These are phyloP conservation scores for Dictyostelium intermedium DNA, from an alignment of 78 protist species.

Conservation along the genomic window DNA sequence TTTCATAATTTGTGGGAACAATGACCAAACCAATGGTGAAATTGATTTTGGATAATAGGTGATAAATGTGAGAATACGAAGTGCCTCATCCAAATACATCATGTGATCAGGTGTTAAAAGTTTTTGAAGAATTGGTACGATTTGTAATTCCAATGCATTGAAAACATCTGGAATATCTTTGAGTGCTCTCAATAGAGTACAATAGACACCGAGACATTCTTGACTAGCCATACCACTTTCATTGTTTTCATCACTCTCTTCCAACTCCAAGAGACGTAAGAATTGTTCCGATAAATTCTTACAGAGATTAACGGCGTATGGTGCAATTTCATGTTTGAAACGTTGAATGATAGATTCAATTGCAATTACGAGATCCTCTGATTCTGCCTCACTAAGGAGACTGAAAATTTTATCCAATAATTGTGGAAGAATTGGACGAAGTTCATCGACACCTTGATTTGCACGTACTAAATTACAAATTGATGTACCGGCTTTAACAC, in stretches of 20 bases:
- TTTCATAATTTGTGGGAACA: slow-evolving; percentile 57
- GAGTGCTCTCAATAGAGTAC: slow-evolving; percentile 30
- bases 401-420: slow-evolving; percentile 73
- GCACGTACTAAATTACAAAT: slow-evolving; percentile 64
- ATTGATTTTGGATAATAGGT: slow-evolving; percentile 74
- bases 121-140: slow-evolving; percentile 16
- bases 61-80: slow-evolving; percentile 48
- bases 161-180: slow-evolving; percentile 48
- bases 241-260: background rate
- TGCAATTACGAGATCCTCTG: slow-evolving; percentile 79
- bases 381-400: slow-evolving; percentile 78
- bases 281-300: slow-evolving; percentile 11
- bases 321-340: slow-evolving; percentile 79
- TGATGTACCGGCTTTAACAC: slow-evolving; percentile 75
- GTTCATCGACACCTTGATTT: slow-evolving; percentile 34
- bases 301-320: slow-evolving; percentile 41
- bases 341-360: slow-evolving; percentile 63
- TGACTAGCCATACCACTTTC: slow-evolving; percentile 12
- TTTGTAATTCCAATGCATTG: slow-evolving; percentile 13
- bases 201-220: slow-evolving; percentile 40
- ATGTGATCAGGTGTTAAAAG: slow-evolving; percentile 1
- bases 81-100: slow-evolving; percentile 65
- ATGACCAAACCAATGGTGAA: slow-evolving; percentile 34
- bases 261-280: slow-evolving; percentile 11
- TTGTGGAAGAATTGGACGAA: slow-evolving; percentile 67